Percentiles rank a stretch among this genome's conserved stretches.
Conservation (phyloP, 176 grass and related monocot species). For the Triticum timopheevii region DNA sequence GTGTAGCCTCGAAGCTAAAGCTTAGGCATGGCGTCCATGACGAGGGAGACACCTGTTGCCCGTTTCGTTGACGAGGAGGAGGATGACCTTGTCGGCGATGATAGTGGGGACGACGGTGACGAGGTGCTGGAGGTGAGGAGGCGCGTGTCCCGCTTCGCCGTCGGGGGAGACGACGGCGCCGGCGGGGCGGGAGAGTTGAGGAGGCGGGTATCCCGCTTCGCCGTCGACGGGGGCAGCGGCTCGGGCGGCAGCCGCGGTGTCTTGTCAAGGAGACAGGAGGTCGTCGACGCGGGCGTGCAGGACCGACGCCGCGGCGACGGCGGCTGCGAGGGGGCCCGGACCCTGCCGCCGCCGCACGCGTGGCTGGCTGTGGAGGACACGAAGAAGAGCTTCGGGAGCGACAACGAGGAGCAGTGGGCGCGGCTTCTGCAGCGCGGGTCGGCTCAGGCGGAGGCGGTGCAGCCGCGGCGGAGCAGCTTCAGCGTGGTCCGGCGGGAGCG, state of each 20-base stretch:
- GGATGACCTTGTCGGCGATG: neutral
- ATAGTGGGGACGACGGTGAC: neutral
- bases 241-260: neutral
- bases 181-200: neutral
- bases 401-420: conserved; percentile 39
- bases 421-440: conserved; percentile 19
- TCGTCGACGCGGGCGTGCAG: neutral
- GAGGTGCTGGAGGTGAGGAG: conserved; percentile 17
- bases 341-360: conserved; percentile 45
- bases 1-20: neutral
- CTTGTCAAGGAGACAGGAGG: neutral
- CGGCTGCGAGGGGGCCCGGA: neutral
- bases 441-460: neutral
- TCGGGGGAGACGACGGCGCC: conserved; percentile 27
- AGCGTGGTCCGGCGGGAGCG: conserved; percentile 37
- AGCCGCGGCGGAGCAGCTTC: conserved; percentile 46
- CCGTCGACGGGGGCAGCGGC: conserved; percentile 17
- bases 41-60: neutral
- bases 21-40: conserved; percentile 28
- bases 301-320: neutral
- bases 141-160: conserved; percentile 43
- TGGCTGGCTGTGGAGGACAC: conserved; percentile 40
- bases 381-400: neutral
- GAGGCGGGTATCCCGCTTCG: conserved; percentile 34
- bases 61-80: conserved; percentile 1